Percentiles rank a stretch among this genome's conserved stretches.
These are phyloP conservation scores for Zymoseptoria ardabiliae DNA, from an alignment of 2,329 filamentous ascomycete species.

Conservation along the genomic window DNA sequence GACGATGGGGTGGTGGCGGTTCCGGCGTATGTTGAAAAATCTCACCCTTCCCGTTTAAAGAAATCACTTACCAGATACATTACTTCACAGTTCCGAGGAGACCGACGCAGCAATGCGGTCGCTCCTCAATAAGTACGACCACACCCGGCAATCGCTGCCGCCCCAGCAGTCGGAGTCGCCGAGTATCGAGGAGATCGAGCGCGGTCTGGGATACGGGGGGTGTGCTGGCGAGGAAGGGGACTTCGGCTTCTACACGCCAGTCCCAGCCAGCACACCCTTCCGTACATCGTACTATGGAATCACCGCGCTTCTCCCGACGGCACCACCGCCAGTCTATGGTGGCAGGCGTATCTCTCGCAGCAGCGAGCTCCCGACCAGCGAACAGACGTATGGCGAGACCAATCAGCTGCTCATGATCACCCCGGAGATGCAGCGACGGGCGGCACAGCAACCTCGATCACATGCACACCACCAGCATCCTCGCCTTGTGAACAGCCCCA, in stretches of 20 bases:
- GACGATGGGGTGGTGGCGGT: not conserved
- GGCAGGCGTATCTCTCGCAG: slow-evolving; percentile 8
- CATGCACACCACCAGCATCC: not conserved
- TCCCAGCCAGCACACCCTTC: not conserved
- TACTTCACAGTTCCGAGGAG: slow-evolving; percentile 19
- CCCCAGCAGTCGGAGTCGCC: not conserved
- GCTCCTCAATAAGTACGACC: slow-evolving; percentile 23
- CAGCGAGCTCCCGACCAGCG: slow-evolving; percentile 24
- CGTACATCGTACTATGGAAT: not conserved
- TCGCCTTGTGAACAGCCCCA: not conserved
- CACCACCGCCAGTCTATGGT: slow-evolving; percentile 11
- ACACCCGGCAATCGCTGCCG: slow-evolving; percentile 11
- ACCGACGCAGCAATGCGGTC: slow-evolving; percentile 14
- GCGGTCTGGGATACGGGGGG: slow-evolving; percentile 2
- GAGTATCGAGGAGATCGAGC: slow-evolving; percentile 10
- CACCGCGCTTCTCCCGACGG: slow-evolving; percentile 8
- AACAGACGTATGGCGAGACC: slow-evolving; percentile 28
- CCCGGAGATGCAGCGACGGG: slow-evolving; percentile 2
- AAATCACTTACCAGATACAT: slow-evolving; percentile 31
- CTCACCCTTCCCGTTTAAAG: slow-evolving; percentile 22
- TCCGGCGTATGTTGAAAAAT: slow-evolving; percentile 25
- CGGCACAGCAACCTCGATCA: not conserved
- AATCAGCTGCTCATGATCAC: slow-evolving; percentile 23
- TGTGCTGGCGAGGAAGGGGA: not conserved
- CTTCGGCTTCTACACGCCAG: not conserved